Percentiles rank a stretch among this genome's conserved stretches.
Evolutionary conservation across 2,329 filamentous ascomycete genomes (phyloP).

Genomic region (Pseudophaeomoniella oleicola): DNA sequence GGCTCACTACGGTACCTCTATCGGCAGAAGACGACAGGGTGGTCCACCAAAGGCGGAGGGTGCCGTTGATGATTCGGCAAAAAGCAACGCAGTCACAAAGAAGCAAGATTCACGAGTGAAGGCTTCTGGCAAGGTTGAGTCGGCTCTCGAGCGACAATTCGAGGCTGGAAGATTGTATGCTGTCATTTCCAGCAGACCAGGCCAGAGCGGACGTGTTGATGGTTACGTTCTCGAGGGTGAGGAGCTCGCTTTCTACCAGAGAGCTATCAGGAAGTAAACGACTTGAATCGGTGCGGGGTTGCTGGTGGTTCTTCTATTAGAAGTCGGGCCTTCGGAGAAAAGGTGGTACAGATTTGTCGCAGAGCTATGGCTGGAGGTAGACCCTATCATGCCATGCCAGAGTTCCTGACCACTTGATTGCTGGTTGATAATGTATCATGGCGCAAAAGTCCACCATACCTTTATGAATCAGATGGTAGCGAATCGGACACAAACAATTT

Average conservation of each 20-base stretch:
- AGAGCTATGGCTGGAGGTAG: no score
- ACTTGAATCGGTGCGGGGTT: no score
- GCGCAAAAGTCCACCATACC: not conserved
- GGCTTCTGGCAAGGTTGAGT: slow-evolving; percentile 80
- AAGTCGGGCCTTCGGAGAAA: no score
- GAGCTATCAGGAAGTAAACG: slow-evolving; percentile 96
- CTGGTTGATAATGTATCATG: not conserved
- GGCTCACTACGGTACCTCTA: slow-evolving; percentile 87
- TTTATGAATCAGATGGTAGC: not conserved
- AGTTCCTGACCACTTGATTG: no score
- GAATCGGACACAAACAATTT: not conserved
- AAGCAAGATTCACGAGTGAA: slow-evolving; percentile 86
- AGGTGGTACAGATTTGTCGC: no score
- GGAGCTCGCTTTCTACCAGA: slow-evolving; percentile 99
- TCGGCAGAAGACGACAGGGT: slow-evolving; percentile 85
- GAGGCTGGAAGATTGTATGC: slow-evolving; percentile 97
- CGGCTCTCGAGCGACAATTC: slow-evolving; percentile 92
- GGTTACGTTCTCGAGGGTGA: slow-evolving; percentile 98
- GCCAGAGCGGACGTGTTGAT: slow-evolving; percentile 91
- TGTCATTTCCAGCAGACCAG: slow-evolving; percentile 80
- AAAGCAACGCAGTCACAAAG: slow-evolving; percentile 89
- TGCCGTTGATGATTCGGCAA: slow-evolving; percentile 64
- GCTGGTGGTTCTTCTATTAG: no score
- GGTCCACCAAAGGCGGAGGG: slow-evolving; percentile 41
- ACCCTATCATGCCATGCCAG: no score